Evolutionary conservation across 352 stramenopile genomes (phyloP).

Genomic region (Salisapilia sapeloensis): DNA sequence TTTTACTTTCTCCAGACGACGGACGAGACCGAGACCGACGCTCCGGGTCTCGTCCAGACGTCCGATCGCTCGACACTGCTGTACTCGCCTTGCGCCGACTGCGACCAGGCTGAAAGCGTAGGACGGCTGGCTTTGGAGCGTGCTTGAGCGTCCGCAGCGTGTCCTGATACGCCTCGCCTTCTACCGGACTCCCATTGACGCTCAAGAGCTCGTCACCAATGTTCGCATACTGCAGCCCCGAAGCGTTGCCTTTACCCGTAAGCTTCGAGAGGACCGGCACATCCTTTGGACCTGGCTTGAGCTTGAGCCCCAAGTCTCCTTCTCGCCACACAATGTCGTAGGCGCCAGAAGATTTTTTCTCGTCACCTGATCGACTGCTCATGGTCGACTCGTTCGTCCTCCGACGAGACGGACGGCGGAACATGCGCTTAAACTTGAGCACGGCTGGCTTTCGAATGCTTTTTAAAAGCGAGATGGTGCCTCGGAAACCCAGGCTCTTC

Average conservation of each 20-base stretch:
- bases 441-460: slow-evolving; percentile 72
- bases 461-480: slow-evolving; percentile 74
- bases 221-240: slow-evolving; percentile 63
- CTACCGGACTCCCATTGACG: slow-evolving; percentile 65
- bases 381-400: slow-evolving; percentile 8
- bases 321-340: slow-evolving; percentile 83
- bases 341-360: slow-evolving; percentile 26
- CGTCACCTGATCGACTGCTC: slow-evolving; percentile 1
- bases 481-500: slow-evolving; percentile 68
- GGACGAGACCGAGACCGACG: not conserved
- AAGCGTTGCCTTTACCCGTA: slow-evolving; percentile 68
- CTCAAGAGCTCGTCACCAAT: slow-evolving; percentile 73
- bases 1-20: slow-evolving; percentile 5
- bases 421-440: slow-evolving; percentile 82
- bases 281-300: slow-evolving; percentile 63
- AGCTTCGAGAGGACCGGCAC: slow-evolving; percentile 70
- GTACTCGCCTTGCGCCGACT: slow-evolving; percentile 36
- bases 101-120: slow-evolving; percentile 54
- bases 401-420: slow-evolving; percentile 45
- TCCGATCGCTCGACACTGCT: not conserved
- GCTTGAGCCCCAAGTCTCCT: slow-evolving; percentile 68
- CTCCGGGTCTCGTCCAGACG: slow-evolving; percentile 1
- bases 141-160: slow-evolving; percentile 79
- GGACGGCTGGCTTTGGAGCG: slow-evolving; percentile 61
- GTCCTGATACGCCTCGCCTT: slow-evolving; percentile 67